A percentile compares a stretch with the other conserved stretches of the same genome.
Conservation (phyloP, 805 yeast genomes). For the Candida anglica region DNA sequence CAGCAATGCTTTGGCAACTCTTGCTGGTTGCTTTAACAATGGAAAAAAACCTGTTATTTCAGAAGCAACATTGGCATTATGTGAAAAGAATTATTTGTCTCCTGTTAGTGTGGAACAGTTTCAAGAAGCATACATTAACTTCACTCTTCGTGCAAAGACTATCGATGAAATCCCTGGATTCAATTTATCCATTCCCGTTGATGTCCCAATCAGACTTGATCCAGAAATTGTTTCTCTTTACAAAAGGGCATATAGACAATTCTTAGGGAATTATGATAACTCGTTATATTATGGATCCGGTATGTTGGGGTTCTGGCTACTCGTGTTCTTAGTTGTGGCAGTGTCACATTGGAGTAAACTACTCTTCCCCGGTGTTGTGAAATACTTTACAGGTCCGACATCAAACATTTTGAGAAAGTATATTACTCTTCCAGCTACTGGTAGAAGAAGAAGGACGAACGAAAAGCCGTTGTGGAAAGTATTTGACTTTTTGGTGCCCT, state of each 20-base stretch:
- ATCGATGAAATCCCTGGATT: conserved; percentile 16
- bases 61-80: too few relatives aligned
- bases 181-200: conserved; percentile 13
- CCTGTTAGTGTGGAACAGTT: too few relatives aligned
- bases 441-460: conserved; percentile 22
- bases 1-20: conserved; percentile 23
- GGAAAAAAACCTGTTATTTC: conserved; percentile 5
- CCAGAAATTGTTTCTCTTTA: background rate
- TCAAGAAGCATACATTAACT: too few relatives aligned
- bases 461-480: conserved; percentile 16
- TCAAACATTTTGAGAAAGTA: conserved; percentile 29
- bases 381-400: conserved; percentile 19
- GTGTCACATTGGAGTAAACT: conserved; percentile 27
- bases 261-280: conserved; percentile 37
- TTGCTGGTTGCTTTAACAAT: conserved; percentile 21
- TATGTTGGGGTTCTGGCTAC: conserved; percentile 28
- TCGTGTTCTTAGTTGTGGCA: conserved; percentile 19
- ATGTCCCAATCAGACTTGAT: conserved; percentile 2
- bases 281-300: conserved; percentile 42
- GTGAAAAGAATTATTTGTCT: too few relatives aligned
- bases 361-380: conserved; percentile 16
- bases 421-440: conserved; percentile 37
- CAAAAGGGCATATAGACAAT: conserved; percentile 26
- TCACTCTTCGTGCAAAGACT: conserved; percentile 7
- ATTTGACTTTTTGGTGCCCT: conserved; percentile 34